Base-by-base conservation (phyloP, 805 yeast genomes). In the Kodamaea laetipori region DNA sequence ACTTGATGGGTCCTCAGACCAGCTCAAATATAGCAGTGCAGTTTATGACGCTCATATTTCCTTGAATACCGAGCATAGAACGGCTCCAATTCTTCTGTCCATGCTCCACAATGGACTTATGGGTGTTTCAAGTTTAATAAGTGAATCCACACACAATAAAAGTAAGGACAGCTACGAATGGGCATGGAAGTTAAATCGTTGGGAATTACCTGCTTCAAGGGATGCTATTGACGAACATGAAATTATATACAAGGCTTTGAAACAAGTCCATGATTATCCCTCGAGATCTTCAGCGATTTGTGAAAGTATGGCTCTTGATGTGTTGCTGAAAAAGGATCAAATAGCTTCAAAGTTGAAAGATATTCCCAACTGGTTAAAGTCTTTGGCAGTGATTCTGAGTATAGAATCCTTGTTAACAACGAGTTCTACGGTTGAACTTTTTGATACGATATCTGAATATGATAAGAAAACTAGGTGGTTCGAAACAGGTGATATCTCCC, bases 121-220 rank as follows among this genome's bases (percentile, higher is more conserved):
- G 46, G 87, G 90, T 0, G 51, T 83, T 1, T 74, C 90, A 0
- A 70, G 67, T 25, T 49, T 78, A n/a, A 60, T 74, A 6, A 61
- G 64, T 28, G 61, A 63, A 7, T 51, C 48, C n/a, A 24, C 49
- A 8, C 15, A 30, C 6, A 15, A 15, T 11, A 30, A 15, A 30
- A 30, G 15, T 15, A 19, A 30, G 17, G 34, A 30, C 6, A 45
- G 62, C 1, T 85, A 74, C 56, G 80, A 77, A 45, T 82, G 89
- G 79, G 77, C 82, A 1, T 84, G 96, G 89, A 85, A 85, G 55
- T 61, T 90, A 31, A 77, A 75, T 33, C 77, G 78, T 39, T 90
- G 97, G 97, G 84, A 84, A 42, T 47, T 86, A 1, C 87, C 95
- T 0, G 48, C 57, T 0, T 71, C 82, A 1, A 57, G 55, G 2